Percentiles rank a stretch among this genome's conserved stretches.
Conservation (phyloP, 2,329 filamentous ascomycete genomes). For the Aspergillus carbonarius region DNA sequence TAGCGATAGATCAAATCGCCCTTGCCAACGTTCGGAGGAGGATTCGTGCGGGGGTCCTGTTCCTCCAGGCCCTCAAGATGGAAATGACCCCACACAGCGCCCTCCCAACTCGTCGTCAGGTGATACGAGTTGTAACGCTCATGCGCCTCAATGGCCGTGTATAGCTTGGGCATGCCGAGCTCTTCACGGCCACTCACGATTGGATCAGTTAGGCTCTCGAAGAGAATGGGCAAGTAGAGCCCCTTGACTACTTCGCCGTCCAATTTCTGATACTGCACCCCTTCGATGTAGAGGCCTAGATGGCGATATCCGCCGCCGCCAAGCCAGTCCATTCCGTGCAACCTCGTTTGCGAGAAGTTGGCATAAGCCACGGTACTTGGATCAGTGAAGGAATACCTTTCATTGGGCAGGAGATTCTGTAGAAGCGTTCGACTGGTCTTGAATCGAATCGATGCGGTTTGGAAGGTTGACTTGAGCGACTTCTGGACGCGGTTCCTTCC, state of each 20-base stretch:
- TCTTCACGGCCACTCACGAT: conserved; percentile 62
- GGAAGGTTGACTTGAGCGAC: conserved; percentile 41
- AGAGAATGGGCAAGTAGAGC: conserved; percentile 57
- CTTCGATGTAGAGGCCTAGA: conserved; percentile 63
- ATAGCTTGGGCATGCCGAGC: conserved; percentile 62
- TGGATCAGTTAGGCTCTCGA: conserved; percentile 60
- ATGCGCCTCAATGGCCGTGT: conserved; percentile 51
- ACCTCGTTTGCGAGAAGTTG: conserved; percentile 43
- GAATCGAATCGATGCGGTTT: conserved; percentile 51
- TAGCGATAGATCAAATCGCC: conserved; percentile 57
- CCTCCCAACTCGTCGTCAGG: conserved; percentile 46
- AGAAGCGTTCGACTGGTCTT: conserved; percentile 52
- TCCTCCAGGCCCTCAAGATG: conserved; percentile 35
- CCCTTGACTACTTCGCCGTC: conserved; percentile 51
- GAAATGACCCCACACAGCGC: conserved; percentile 43
- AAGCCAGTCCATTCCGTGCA: conserved; percentile 60
- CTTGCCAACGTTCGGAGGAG: conserved; percentile 20
- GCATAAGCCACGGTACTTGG: conserved; percentile 48
- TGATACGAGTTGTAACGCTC: conserved; percentile 37
- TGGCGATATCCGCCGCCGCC: conserved; percentile 59
- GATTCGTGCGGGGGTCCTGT: conserved; percentile 22
- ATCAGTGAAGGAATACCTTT: conserved; percentile 43
- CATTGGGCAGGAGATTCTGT: conserved; percentile 49
- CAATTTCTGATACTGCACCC: conserved; percentile 56
- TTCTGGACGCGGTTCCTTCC: conserved; percentile 19